These are phyloP conservation scores for Angophora floribunda DNA, from an alignment of 345 rosid genomes.

Conservation along the genomic window DNA sequence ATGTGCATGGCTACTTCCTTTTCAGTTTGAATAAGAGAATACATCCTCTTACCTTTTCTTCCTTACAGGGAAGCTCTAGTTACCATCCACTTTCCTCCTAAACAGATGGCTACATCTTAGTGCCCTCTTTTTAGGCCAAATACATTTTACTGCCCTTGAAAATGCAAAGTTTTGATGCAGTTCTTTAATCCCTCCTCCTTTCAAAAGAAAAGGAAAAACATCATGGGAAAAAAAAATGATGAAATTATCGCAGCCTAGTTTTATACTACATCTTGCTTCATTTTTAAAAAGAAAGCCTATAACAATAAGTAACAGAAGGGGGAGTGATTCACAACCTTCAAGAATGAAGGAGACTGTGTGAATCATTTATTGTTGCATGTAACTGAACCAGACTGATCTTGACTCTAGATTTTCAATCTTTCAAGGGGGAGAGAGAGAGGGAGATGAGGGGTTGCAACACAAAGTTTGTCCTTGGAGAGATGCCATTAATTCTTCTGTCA, in stretches of 20 bases:
- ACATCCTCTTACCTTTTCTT: background rate
- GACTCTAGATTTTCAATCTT: background rate
- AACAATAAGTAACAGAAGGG: background rate
- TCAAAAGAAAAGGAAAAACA: background rate
- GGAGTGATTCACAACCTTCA: background rate
- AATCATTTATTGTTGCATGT: background rate
- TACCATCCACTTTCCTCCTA: background rate
- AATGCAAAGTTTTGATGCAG: background rate
- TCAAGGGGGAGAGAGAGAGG: background rate
- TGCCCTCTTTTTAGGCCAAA: background rate
- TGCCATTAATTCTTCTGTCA: background rate
- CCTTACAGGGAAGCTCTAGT: background rate
- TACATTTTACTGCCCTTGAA: background rate
- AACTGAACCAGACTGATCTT: background rate
- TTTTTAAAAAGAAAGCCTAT: background rate
- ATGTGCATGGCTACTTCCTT: background rate
- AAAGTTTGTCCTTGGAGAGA: background rate
- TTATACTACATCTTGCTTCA: background rate
- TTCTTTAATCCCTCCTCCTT: background rate
- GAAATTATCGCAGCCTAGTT: background rate
- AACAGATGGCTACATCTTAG: background rate
- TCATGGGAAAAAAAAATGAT: background rate
- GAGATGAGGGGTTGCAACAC: background rate
- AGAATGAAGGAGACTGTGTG: background rate
- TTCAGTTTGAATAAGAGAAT: background rate